Conservation (phyloP, 495 filamentous ascomycete genomes). For the Aspergillus nanangensis region DNA sequence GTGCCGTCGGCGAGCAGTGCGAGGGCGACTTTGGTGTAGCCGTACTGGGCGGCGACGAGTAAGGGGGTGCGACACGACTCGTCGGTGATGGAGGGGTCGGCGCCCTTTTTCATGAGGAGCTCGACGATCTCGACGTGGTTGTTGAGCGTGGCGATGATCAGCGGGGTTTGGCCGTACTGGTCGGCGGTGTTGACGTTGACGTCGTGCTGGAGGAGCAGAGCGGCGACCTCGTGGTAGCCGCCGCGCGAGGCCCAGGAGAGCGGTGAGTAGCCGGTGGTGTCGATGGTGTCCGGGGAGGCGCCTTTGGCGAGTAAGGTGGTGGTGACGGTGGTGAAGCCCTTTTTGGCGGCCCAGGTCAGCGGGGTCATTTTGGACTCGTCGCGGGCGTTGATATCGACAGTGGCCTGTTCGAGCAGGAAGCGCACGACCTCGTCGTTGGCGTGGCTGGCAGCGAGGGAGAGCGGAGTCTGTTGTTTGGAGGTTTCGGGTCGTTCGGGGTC, state of each 20-base stretch:
- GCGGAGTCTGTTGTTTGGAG: neutral
- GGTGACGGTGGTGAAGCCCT: neutral
- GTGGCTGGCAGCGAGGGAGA: neutral
- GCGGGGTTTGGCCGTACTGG: neutral
- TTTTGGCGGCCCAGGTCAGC: neutral
- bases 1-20: neutral
- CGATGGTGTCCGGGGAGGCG: neutral
- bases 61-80: neutral
- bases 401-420: neutral
- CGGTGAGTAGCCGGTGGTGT: neutral
- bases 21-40: neutral
- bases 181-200: neutral
- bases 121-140: neutral
- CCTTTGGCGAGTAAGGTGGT: neutral
- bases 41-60: neutral
- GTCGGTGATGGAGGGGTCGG: neutral
- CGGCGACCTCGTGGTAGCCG: too few species aligned
- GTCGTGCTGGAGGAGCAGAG: neutral
- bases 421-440: neutral
- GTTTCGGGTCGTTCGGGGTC: neutral
- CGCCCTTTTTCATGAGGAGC: neutral
- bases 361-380: neutral
- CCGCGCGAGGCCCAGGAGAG: neutral
- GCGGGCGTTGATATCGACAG: neutral
- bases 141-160: neutral